These are phyloP conservation scores for Eimeria nieschulzi DNA, from an alignment of 169 alveolate genomes.

Conservation along the genomic window DNA sequence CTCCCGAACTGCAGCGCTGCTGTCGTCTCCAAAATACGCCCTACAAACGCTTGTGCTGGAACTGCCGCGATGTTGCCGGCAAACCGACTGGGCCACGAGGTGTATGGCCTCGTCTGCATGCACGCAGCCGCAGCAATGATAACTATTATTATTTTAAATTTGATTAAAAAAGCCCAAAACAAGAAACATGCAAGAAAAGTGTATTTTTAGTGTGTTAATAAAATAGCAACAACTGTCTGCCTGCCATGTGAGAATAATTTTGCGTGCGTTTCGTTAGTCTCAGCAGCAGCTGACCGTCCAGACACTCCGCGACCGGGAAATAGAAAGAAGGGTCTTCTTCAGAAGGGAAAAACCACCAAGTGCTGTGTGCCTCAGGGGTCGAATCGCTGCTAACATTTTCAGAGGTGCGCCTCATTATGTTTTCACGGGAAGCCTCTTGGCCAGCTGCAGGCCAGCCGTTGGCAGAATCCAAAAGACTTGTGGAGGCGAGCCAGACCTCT, in stretches of 20 bases:
- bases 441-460: too few species aligned
- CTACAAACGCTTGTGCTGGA: constrained; percentile 57
- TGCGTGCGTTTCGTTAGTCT: background rate
- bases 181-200: background rate
- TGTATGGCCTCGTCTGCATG: constrained; percentile 53
- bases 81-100: constrained; percentile 39
- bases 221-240: background rate
- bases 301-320: constrained; percentile 35
- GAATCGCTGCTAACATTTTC: background rate
- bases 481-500: too few species aligned
- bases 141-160: too few species aligned
- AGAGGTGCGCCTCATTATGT: background rate
- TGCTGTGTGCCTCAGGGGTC: constrained; percentile 3
- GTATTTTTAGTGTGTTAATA: too few species aligned
- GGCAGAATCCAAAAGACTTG: too few species aligned
- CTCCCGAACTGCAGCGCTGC: constrained; percentile 16
- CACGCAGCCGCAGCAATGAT: too few species aligned
- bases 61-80: constrained; percentile 51
- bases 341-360: constrained; percentile 58
- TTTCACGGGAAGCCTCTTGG: too few species aligned
- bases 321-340: constrained; percentile 41
- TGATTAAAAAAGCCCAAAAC: background rate
- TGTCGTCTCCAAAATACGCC: constrained; percentile 24
- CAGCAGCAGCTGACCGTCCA: constrained; percentile 19
- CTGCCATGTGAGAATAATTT: background rate